Conservation (phyloP, 2,329 filamentous ascomycete species). For the Hymenotorrendiella dingleyae region DNA sequence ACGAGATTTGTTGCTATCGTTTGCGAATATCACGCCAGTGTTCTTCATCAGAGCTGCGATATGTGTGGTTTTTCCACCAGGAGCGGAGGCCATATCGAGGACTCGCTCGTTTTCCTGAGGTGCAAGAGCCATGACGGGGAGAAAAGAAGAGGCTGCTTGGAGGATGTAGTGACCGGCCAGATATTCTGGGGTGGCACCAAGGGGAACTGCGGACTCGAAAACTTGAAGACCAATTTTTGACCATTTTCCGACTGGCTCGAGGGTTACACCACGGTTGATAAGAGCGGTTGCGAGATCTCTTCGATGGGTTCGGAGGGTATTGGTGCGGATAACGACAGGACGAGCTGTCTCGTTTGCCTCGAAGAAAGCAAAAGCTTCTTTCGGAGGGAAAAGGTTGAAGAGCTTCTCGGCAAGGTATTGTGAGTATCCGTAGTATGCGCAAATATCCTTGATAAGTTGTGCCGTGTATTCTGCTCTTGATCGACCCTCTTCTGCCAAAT, state of each 20-base stretch:
- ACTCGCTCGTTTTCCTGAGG: conserved; percentile 89
- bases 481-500: conserved; percentile 70
- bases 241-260: conserved; percentile 98
- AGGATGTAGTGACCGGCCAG: conserved; percentile 96
- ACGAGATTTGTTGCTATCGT: conserved; percentile 90
- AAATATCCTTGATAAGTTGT: conserved; percentile 85
- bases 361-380: conserved; percentile 96
- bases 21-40: conserved; percentile 90
- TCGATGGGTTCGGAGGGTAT: conserved; percentile 75
- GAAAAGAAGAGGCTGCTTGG: conserved; percentile 91
- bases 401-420: conserved; percentile 94
- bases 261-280: conserved; percentile 91
- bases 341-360: conserved; percentile 95
- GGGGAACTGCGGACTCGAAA: conserved; percentile 74
- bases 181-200: conserved; percentile 96
- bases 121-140: conserved; percentile 94
- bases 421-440: conserved; percentile 94
- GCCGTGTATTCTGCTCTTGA: conserved; percentile 84
- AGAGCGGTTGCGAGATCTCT: conserved; percentile 84
- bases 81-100: conserved; percentile 89
- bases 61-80: conserved; percentile 93
- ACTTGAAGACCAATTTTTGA: conserved; percentile 95
- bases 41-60: conserved; percentile 98
- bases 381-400: conserved; percentile 83
- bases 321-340: conserved; percentile 93